Percentiles rank a stretch among this genome's conserved stretches.
Conservation (phyloP, 352 stramenopile species). For the Peronospora destructor region DNA sequence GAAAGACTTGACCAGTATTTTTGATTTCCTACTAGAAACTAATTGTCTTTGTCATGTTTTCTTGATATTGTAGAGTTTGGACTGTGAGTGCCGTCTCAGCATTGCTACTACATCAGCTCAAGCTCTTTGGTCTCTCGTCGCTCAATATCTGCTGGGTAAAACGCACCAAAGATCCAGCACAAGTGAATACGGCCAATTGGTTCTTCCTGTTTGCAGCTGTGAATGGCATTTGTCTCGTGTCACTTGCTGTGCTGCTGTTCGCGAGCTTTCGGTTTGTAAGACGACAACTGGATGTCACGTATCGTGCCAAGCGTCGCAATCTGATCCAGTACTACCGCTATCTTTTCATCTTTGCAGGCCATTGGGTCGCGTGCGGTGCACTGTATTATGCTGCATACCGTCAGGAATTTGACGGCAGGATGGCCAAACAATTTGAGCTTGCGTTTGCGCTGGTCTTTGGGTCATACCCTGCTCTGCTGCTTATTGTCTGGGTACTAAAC, state of each 20-base stretch:
- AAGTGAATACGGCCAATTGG: constrained; percentile 62
- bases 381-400: constrained; percentile 75
- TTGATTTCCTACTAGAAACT: neutral
- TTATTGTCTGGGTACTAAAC: constrained; percentile 77
- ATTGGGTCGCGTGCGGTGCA: constrained; percentile 57
- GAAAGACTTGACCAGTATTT: neutral
- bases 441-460: constrained; percentile 64
- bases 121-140: constrained; percentile 53
- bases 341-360: constrained; percentile 59
- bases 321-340: constrained; percentile 85
- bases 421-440: constrained; percentile 53
- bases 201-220: constrained; percentile 54
- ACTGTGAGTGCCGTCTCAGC: constrained; percentile 53
- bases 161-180: constrained; percentile 33
- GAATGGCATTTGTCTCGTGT: constrained; percentile 45
- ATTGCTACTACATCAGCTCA: constrained; percentile 53
- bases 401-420: constrained; percentile 48
- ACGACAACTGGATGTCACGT: constrained; percentile 80
- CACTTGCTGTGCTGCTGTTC: constrained; percentile 67
- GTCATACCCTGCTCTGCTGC: constrained; percentile 60
- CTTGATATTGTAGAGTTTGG: constrained; percentile 48
- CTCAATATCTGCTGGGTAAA: constrained; percentile 78
- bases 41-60: neutral
- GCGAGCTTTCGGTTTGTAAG: constrained; percentile 79
- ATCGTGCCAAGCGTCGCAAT: constrained; percentile 73